Evolutionary conservation across 1,284 basidiomycete genomes (phyloP).

Genomic region (Hypsizygus ulmarius): DNA sequence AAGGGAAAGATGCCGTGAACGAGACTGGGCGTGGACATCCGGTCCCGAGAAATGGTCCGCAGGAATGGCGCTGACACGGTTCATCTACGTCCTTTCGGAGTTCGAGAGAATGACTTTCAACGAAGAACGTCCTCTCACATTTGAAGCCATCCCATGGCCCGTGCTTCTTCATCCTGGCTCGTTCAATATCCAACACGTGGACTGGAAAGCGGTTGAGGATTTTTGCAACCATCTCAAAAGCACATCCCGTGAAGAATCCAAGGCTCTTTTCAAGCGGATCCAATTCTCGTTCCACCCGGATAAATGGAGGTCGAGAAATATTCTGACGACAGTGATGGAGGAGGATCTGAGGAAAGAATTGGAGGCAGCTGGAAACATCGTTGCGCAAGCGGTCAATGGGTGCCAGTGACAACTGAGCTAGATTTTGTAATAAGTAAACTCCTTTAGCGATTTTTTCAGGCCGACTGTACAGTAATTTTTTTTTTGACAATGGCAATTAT

Average conservation of each 20-base stretch:
- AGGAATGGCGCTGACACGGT: slow-evolving; percentile 8
- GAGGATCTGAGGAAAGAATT: slow-evolving; percentile 3
- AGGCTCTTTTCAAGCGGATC: slow-evolving; percentile 9
- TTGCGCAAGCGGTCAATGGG: slow-evolving; percentile 8
- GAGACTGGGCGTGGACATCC: background rate
- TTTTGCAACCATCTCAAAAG: slow-evolving; percentile 13
- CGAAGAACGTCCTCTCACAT: slow-evolving; percentile 13
- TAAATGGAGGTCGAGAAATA: slow-evolving; percentile 16
- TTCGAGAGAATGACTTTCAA: slow-evolving; percentile 13
- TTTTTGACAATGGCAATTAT: no score
- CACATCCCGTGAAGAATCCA: slow-evolving; percentile 1
- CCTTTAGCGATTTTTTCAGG: no score
- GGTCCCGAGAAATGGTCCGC: background rate
- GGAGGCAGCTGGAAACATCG: slow-evolving; percentile 14
- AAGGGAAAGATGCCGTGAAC: slow-evolving; percentile 4
- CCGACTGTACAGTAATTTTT: no score
- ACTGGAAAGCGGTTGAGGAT: slow-evolving; percentile 12
- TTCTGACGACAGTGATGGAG: slow-evolving; percentile 13
- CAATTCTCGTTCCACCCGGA: slow-evolving; percentile 20
- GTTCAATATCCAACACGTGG: slow-evolving; percentile 9
- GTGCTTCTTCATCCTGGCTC: slow-evolving; percentile 6
- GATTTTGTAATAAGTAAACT: no score
- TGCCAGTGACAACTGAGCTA: no score
- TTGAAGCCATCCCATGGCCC: slow-evolving; percentile 14
- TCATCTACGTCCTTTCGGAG: slow-evolving; percentile 6